These are phyloP conservation scores for Gossypium davidsonii DNA, from an alignment of 441 rosid genomes.

Conservation along the genomic window DNA sequence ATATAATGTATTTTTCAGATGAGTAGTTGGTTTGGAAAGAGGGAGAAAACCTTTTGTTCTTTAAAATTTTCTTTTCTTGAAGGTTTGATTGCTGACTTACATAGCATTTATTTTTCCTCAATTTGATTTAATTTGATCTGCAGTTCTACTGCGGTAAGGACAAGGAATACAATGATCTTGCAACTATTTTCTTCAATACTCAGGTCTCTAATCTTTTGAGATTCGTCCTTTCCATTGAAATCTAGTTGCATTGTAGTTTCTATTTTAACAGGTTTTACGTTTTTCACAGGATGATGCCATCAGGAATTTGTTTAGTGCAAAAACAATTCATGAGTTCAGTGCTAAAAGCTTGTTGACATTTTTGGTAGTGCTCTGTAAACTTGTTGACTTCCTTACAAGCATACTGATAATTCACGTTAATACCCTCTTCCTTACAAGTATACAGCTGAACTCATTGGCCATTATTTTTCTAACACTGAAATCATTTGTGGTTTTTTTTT, in stretches of 20 bases:
- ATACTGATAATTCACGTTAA: neutral
- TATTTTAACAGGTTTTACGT: constrained; percentile 4
- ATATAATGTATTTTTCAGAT: neutral
- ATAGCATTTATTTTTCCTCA: constrained; percentile 4
- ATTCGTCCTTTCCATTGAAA: neutral
- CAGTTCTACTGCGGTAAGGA: constrained; percentile 86
- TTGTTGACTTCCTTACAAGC: neutral
- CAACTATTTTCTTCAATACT: constrained; percentile 94
- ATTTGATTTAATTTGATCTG: constrained; percentile 10
- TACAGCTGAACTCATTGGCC: neutral
- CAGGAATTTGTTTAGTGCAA: constrained; percentile 96
- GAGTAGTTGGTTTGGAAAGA: neutral
- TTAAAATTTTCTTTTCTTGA: neutral
- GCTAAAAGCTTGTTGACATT: constrained; percentile 90
- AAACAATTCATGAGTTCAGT: constrained; percentile 91
- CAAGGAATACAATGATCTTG: constrained; percentile 92
- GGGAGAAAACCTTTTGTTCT: neutral
- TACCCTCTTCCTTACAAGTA: neutral
- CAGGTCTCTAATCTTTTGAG: constrained; percentile 46
- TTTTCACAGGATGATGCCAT: constrained; percentile 89
- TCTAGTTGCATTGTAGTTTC: neutral
- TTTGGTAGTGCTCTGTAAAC: constrained; percentile 49
- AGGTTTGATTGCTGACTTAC: neutral
- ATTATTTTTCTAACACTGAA: neutral
- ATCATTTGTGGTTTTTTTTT: constrained; percentile 9